A percentile compares a stretch with the other conserved stretches of the same genome.
These are phyloP conservation scores for Calophaca sinica DNA, from an alignment of 306 rosid genomes.

Conservation along the genomic window DNA sequence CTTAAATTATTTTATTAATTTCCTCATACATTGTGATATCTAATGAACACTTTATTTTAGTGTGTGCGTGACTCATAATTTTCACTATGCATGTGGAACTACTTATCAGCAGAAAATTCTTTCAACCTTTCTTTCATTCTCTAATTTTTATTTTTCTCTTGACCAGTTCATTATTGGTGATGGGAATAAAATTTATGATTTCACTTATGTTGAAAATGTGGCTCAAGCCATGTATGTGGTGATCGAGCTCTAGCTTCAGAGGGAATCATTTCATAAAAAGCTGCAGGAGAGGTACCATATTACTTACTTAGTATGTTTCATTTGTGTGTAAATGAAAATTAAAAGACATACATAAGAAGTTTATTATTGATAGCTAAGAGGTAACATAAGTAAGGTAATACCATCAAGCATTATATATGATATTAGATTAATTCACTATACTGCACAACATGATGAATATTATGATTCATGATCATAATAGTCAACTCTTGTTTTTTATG, in stretches of 20 bases:
- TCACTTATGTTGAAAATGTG: slow-evolving; percentile 96
- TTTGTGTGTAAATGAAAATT: slow-evolving; percentile 32
- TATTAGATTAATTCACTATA: no score
- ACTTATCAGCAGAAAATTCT: slow-evolving; percentile 5
- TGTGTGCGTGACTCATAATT: no score
- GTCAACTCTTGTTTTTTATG: no score
- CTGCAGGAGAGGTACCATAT: slow-evolving; percentile 81
- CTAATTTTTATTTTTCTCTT: slow-evolving; percentile 46
- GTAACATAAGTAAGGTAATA: no score
- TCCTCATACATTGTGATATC: no score
- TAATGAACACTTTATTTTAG: no score
- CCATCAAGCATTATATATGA: no score
- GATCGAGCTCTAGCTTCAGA: slow-evolving; percentile 88
- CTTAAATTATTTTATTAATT: no score
- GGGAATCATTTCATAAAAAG: slow-evolving; percentile 71
- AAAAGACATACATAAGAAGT: not conserved
- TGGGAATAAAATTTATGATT: slow-evolving; percentile 85
- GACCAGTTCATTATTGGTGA: slow-evolving; percentile 89
- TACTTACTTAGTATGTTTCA: slow-evolving; percentile 5
- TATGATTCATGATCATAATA: no score
- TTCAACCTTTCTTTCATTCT: slow-evolving; percentile 31
- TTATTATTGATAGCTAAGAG: not conserved
- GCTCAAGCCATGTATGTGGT: slow-evolving; percentile 95
- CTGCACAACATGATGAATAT: no score
- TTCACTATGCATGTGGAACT: slow-evolving; percentile 29